These are phyloP conservation scores for Tympanopsis confertula DNA, from an alignment of 2,329 filamentous ascomycete species.

Conservation along the genomic window DNA sequence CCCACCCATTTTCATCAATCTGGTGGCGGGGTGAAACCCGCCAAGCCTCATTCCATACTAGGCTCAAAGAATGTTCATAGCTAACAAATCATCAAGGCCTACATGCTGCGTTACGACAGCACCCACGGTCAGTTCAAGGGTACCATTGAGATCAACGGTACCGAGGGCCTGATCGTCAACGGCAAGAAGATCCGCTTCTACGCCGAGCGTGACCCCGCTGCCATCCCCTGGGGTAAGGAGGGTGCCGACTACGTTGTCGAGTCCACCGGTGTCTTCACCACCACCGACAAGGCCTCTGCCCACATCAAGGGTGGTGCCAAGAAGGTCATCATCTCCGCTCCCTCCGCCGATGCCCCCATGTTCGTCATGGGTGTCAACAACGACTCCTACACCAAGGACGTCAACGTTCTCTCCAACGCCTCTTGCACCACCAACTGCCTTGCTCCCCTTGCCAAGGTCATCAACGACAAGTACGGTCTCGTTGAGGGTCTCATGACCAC, in stretches of 20 bases:
- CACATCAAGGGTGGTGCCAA: conserved; percentile 96
- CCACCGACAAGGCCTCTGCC: conserved; percentile 84
- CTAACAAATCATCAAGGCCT: conserved; percentile 50
- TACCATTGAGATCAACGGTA: conserved; percentile 60
- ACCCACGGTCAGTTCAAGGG: conserved; percentile 97
- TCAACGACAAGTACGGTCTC: conserved; percentile 96
- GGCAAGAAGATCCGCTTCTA: conserved; percentile 94
- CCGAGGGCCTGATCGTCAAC: conserved; percentile 71
- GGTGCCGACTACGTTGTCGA: conserved; percentile 91
- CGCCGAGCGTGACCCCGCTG: conserved; percentile 77
- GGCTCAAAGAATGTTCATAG: conserved; percentile 20
- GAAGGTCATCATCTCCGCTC: conserved; percentile 91
- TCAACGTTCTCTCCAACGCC: conserved; percentile 95
- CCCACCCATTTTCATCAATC: conserved; percentile 28
- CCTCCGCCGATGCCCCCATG: conserved; percentile 94
- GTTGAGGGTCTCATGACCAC: conserved; percentile 99
- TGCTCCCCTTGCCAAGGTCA: conserved; percentile 96
- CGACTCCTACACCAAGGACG: conserved; percentile 78
- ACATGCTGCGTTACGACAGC: conserved; percentile 99
- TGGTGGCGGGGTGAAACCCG: no score
- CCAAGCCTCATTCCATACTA: conserved; percentile 19
- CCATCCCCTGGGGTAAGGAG: conserved; percentile 81
- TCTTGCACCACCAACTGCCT: conserved; percentile 99
- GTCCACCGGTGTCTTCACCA: conserved; percentile 99
- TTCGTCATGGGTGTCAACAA: conserved; percentile 99